Conservation (phyloP, 2,329 filamentous ascomycete species). For the Sclerotinia nivalis region DNA sequence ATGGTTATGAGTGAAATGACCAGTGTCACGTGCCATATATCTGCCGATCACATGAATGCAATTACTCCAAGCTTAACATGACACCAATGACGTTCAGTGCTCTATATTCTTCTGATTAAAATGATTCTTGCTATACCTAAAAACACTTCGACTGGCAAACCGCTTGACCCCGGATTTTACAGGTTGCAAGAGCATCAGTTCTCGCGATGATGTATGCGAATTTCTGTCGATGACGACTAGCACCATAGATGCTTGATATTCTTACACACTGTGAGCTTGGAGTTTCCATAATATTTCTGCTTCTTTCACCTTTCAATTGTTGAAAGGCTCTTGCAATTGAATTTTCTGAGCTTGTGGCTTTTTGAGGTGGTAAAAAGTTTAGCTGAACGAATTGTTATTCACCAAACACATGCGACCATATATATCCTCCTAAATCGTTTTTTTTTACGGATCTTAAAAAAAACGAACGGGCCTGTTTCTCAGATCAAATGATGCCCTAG, state of each 20-base stretch:
- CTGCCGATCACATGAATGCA: neutral
- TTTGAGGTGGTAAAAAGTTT: too few species aligned
- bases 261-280: neutral
- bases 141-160: neutral
- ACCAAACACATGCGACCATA: neutral
- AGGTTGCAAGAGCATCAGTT: fast-evolving
- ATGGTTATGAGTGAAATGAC: neutral
- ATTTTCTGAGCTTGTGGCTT: neutral
- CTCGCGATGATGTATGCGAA: neutral
- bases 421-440: neutral
- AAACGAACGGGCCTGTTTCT: neutral
- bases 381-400: neutral
- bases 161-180: too few species aligned
- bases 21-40: neutral
- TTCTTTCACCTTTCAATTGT: neutral
- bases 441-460: neutral
- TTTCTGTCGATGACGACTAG: neutral
- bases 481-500: neutral
- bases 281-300: too few species aligned
- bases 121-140: fast-evolving
- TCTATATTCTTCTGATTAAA: neutral
- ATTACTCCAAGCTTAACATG: neutral
- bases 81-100: neutral
- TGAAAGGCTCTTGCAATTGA: neutral
- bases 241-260: neutral